Evolutionary conservation across 192 early-diverging fungal species (phyloP), one percentile per base, ranked within the genome.

Genomic region (Linnemannia schmuckeri): DNA sequence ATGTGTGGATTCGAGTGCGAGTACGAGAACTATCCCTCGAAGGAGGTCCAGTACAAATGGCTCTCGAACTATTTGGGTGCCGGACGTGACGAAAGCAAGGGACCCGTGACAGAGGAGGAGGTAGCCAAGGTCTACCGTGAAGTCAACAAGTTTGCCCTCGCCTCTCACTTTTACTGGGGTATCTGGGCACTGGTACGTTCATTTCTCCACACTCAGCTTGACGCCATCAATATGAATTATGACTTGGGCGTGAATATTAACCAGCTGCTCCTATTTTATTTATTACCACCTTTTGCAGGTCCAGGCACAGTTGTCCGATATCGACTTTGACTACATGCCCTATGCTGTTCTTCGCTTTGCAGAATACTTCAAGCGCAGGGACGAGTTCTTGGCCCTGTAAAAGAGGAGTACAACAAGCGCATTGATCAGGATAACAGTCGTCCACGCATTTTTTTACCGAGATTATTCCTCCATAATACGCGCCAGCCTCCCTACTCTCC

Each of bases 301-400:
- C 33, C 97, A 99, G 88, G 96, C 96, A 4, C 92, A 93, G 37
- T 88, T 97, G 30, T 97, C 97, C 13, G 96, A 98, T 83, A 94
- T 99, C 40, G 97, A 98, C 85, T 99, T 99, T 93, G 96, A 97
- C 82, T 99, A 99, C 83, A 93, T 95, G 90, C 94, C 92, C 54
- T 99, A 98, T 90, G 96, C 97, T 22, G 88, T 93, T 20, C 85
- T 95, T 84, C 89, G 97, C 33, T 95, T 98, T 77, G 83, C 91
- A 18, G 94, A 99, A 83, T 98, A 97, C 81, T 91, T 90, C 78
- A 93, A 89, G 78, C 89, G 90, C 15, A 88, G 89, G 55, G 84
- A 89, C 44, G 88, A 92, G 82, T 86, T 94, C 41, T 82, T 92
- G 27, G 77, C 85, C 20, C 68, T 89, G 68, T 89, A 79, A 79